Percentiles rank a stretch among this genome's conserved stretches.
Conservation (phyloP, 345 rosid genomes). For the Cardamine resedifolia region DNA sequence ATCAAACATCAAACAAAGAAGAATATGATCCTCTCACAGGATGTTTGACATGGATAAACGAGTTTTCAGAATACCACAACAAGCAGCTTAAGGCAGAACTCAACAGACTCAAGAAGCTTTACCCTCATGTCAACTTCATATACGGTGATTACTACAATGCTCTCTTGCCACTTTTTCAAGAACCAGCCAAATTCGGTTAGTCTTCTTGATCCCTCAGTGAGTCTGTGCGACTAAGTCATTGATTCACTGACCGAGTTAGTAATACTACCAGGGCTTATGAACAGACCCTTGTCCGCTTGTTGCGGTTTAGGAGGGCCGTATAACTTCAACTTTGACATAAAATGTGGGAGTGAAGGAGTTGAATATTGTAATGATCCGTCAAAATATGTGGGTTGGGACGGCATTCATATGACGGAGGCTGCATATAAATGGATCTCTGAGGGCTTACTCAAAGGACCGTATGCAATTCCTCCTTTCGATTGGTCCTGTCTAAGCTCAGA, state of each 20-base stretch:
- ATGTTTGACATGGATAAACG: slow-evolving; percentile 29
- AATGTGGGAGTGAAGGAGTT: slow-evolving; percentile 57
- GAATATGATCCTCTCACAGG: slow-evolving; percentile 11
- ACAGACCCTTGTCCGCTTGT: slow-evolving; percentile 46
- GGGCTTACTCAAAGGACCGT: background rate
- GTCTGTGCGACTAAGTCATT: background rate
- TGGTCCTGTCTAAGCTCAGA: background rate
- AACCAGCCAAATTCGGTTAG: slow-evolving; percentile 14
- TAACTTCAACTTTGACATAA: slow-evolving; percentile 46
- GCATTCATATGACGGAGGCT: slow-evolving; percentile 68
- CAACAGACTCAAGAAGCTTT: background rate
- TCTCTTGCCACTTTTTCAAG: background rate
- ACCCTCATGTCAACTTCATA: slow-evolving; percentile 26
- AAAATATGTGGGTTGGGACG: slow-evolving; percentile 55
- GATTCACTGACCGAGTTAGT: background rate
- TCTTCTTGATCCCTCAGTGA: background rate
- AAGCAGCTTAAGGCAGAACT: slow-evolving; percentile 27
- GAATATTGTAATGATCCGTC: slow-evolving; percentile 47
- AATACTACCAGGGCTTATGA: slow-evolving; percentile 42
- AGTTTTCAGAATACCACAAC: slow-evolving; percentile 32
- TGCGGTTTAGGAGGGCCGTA: slow-evolving; percentile 68
- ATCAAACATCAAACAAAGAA: background rate
- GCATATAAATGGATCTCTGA: slow-evolving; percentile 48
- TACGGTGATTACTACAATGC: slow-evolving; percentile 36
- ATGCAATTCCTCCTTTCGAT: background rate